These are phyloP conservation scores for Coprinopsis marcescibilis DNA, from an alignment of 768 basidiomycete genomes.

Conservation along the genomic window DNA sequence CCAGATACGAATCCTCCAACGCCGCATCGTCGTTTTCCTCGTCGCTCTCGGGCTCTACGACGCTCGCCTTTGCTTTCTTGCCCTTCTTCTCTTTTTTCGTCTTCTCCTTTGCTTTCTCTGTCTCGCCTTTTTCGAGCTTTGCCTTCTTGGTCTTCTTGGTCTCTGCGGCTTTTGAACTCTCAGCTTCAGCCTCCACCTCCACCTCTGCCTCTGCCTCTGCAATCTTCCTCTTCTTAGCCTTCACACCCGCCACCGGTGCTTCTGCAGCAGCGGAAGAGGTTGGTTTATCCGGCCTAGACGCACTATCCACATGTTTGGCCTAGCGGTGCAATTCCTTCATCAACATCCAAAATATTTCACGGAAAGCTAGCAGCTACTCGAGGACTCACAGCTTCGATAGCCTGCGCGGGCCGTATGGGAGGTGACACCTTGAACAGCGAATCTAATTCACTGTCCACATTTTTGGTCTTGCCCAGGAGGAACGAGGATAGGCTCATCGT, in stretches of 20 bases:
- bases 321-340: slow-evolving; percentile 12
- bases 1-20: too few relatives aligned
- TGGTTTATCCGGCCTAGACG: background rate
- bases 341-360: slow-evolving; percentile 11
- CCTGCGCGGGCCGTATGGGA: too few relatives aligned
- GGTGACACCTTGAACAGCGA: slow-evolving; percentile 54
- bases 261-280: background rate
- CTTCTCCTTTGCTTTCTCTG: slow-evolving; percentile 12
- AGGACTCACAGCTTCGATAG: slow-evolving; percentile 48
- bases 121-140: slow-evolving; percentile 5
- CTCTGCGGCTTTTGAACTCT: background rate
- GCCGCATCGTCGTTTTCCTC: slow-evolving; percentile 17
- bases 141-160: slow-evolving; percentile 5
- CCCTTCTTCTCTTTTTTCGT: slow-evolving; percentile 10
- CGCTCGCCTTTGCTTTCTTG: slow-evolving; percentile 10
- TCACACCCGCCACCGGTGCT: background rate
- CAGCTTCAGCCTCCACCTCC: background rate
- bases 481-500: slow-evolving; percentile 50
- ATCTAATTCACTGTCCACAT: slow-evolving; percentile 58
- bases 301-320: background rate
- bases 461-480: slow-evolving; percentile 35
- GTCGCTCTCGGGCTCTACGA: background rate
- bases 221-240: background rate
- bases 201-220: background rate
- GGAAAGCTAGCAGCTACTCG: background rate